phyloP scores from a whole-genome alignment of 495 filamentous ascomycete genomes.

The Talaromyces trachyspermus region DNA sequence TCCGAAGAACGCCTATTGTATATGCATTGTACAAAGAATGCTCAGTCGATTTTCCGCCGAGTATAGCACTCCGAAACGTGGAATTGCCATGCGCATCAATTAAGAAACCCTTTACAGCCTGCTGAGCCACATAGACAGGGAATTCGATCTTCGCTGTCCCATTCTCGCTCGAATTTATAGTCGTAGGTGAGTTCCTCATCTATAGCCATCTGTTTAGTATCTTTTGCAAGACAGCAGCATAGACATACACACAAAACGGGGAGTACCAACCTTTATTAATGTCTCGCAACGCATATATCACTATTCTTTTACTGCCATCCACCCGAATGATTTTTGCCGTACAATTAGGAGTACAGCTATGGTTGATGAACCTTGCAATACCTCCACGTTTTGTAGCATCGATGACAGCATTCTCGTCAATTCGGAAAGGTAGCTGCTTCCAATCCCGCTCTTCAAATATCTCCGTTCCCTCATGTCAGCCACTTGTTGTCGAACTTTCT shows the following conservation, averaged over 20 bases:
- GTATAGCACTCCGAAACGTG: not conserved
- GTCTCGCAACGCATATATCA: conserved; percentile 94
- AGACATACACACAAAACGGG: too few relatives aligned
- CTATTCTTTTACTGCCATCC: conserved; percentile 97
- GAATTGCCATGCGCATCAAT: conserved; percentile 44
- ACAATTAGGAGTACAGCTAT: conserved; percentile 96
- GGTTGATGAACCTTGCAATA: conserved; percentile 98
- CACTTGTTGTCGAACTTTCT: conserved; percentile 93
- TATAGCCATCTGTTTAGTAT: too few relatives aligned
- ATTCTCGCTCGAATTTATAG: conserved; percentile 98
- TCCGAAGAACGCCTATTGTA: conserved; percentile 1
- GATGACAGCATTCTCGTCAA: conserved; percentile 95
- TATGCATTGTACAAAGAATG: not conserved
- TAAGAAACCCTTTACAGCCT: conserved; percentile 97
- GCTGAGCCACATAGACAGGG: conserved; percentile 93
- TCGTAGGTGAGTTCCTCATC: conserved; percentile 99
- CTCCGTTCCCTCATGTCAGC: conserved; percentile 86
- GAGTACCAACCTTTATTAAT: conserved; percentile 78
- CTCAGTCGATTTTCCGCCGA: not conserved
- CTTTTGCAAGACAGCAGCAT: too few relatives aligned
- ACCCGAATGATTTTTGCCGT: conserved; percentile 99
- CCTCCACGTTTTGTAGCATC: conserved; percentile 98
- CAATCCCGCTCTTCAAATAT: conserved; percentile 94
- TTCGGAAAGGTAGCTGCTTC: conserved; percentile 97
- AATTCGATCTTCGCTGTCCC: conserved; percentile 88